These are phyloP conservation scores for Candida silvatica DNA, from an alignment of 805 yeast species.

Conservation along the genomic window DNA sequence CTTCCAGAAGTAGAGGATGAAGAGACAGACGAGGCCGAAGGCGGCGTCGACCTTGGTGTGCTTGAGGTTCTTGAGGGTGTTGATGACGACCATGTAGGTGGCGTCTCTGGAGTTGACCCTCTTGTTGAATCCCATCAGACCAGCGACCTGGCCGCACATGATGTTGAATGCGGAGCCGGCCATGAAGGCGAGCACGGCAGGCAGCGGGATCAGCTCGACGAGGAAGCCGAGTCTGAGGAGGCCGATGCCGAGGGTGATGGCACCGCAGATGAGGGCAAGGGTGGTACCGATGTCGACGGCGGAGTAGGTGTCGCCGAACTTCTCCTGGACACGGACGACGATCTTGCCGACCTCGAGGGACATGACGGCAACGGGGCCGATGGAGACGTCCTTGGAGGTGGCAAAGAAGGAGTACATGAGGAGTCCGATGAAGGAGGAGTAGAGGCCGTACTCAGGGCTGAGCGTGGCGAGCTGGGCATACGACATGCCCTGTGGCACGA, in stretches of 20 bases:
- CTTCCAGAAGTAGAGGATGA: slow-evolving; percentile 68
- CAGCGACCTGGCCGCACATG: slow-evolving; percentile 80
- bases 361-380: slow-evolving; percentile 98
- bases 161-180: slow-evolving; percentile 87
- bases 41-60: slow-evolving; percentile 75
- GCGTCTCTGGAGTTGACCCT: slow-evolving; percentile 65
- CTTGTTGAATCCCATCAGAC: slow-evolving; percentile 65
- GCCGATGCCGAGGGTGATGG: slow-evolving; percentile 77
- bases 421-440: slow-evolving; percentile 89
- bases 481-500: slow-evolving; percentile 95
- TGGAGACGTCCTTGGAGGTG: slow-evolving; percentile 90
- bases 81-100: slow-evolving; percentile 60
- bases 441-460: slow-evolving; percentile 77
- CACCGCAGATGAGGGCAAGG: slow-evolving; percentile 76
- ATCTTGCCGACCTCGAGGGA: slow-evolving; percentile 78
- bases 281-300: slow-evolving; percentile 76
- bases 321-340: slow-evolving; percentile 50
- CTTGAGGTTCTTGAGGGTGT: slow-evolving; percentile 64
- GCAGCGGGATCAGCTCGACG: slow-evolving; percentile 80
- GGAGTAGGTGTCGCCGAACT: slow-evolving; percentile 28
- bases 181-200: slow-evolving; percentile 93
- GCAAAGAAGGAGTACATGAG: slow-evolving; percentile 85
- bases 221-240: slow-evolving; percentile 77
- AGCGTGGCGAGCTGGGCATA: slow-evolving; percentile 83
- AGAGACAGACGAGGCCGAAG: slow-evolving; percentile 71